Base-by-base conservation (phyloP, 768 basidiomycete species). In the Suillus fuscotomentosus region DNA sequence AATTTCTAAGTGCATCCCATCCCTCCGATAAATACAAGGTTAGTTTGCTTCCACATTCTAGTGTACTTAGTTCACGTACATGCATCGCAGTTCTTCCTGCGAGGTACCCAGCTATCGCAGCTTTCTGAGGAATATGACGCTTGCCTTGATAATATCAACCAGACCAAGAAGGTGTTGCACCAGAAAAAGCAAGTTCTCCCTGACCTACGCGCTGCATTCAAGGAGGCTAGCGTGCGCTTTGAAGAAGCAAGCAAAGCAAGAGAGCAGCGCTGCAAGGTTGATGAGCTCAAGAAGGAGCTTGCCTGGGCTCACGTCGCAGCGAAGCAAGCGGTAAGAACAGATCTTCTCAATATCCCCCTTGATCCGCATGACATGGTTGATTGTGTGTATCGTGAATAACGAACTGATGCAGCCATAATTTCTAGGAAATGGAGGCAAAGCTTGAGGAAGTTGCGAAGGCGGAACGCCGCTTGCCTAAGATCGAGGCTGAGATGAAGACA, bases 11-110 rank as follows among this genome's bases (percentile, higher is more conserved):
- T 64, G 88, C 90, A 3, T 91, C 94, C 5, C 84, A 87, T 60
- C 86, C 92, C 6, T 75, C 82, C 5, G 93, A 95, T 75, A 95
- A 98, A 76, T 99, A 99, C 80, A 88, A 91, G 78, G 96, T 92
- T 71, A 10, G 82, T 68, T 3, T 45, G 27, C 3, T 41, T 14
- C 41, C 43, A 34, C 31, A 63, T 36, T 54, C 20, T 17, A 34
- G 22, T n/a, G 13, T n/a, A 38, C 20, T 42, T 17, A 11, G 51
- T 57, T 68, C 36, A 59, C 67, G 42, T 45, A 41, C 50, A 17
- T 8, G 63, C 56, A 15, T 48, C 0, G 10, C 68, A 97, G 95
- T 95, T 98, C 76, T 99, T 99, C 84, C 84, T 99, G 41, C 86
- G 88, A 42, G 97, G 97, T 17, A 99, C 97, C 0, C 93, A 95